Conservation (phyloP, 1,284 basidiomycete genomes). For the Puccinia hordei region DNA sequence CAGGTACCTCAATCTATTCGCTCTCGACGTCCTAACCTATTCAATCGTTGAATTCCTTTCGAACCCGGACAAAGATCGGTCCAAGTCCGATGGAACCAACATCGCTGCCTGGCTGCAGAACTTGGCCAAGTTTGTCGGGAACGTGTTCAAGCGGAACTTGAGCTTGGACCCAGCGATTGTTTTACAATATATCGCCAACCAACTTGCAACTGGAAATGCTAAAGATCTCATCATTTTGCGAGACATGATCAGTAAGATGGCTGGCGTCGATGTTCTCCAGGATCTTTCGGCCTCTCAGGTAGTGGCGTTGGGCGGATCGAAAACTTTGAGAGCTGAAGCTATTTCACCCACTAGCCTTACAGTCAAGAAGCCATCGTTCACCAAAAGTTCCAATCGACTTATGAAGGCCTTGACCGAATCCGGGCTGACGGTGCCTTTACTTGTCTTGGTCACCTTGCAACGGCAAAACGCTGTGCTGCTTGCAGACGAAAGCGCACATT, state of each 20-base stretch:
- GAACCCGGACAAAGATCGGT: constrained; percentile 77
- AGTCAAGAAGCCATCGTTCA: constrained; percentile 54
- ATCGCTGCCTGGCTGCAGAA: constrained; percentile 91
- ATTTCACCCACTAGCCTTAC: constrained; percentile 62
- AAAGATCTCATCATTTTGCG: constrained; percentile 88
- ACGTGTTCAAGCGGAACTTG: constrained; percentile 80
- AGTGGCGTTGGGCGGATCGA: constrained; percentile 83
- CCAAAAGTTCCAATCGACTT: constrained; percentile 64
- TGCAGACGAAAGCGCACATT: constrained; percentile 68
- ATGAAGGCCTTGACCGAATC: constrained; percentile 72
- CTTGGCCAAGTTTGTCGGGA: constrained; percentile 87
- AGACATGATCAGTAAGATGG: constrained; percentile 92
- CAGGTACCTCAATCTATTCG: constrained; percentile 84
- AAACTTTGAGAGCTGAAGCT: constrained; percentile 79
- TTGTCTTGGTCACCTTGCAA: constrained; percentile 84
- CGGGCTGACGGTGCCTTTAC: constrained; percentile 73
- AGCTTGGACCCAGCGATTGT: constrained; percentile 79
- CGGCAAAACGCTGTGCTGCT: constrained; percentile 76
- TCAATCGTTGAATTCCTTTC: constrained; percentile 79
- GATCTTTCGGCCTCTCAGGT: constrained; percentile 86
- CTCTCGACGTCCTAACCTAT: constrained; percentile 89
- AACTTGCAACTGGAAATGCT: constrained; percentile 77
- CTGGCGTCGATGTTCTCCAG: constrained; percentile 79
- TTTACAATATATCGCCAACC: constrained; percentile 86
- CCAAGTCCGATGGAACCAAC: constrained; percentile 91